Base-by-base conservation (phyloP, 371 early-diverging fungal species). In the Lichtheimia corymbifera region DNA sequence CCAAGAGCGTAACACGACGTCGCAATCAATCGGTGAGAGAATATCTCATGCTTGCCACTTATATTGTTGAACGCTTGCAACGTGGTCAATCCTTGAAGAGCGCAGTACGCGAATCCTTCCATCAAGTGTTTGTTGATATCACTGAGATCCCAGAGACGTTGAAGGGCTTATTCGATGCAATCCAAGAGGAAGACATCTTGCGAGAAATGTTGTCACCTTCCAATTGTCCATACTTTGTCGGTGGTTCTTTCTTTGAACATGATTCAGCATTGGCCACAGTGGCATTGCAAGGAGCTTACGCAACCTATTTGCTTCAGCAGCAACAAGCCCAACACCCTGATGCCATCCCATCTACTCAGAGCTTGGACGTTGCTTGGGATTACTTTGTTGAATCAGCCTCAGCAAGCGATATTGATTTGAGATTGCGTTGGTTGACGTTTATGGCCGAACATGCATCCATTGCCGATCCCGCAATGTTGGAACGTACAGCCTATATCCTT, bases 11-110 rank as follows among this genome's bases (percentile, higher is more conserved):
- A 27, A 65, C 55, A 41, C 72, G 63, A 22, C 68, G 68, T 55
- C 79, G 75, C 50, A 62, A 69, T n/a, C 76, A 83, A 40, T 77
- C 82, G 50, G 83, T 79, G 28, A 83, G 81, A 53, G 82, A 83
- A 47, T 79, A 85, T 65, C 50, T 84, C 55, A 59, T 83, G 62
- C 77, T 88, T 57, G 79, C 79, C 0, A 78, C 80, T 5, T 83
- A 89, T 56, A 63, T 85, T 18, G 74, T 82, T 13, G 92, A 92
- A 56, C 77, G 88, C 44, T 61, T 91, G 20, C 88, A 90, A 61
- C 85, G 90, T 35, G 91, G 90, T 25, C 82, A 85, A 49, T 66
- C 76, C 3, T 62, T 89, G 6, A 66, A 66, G 50, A 58, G 64
- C 35, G 83, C 90, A 5, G 70, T 87, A 11, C 63, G 58, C 13